Evolutionary conservation across 768 basidiomycete genomes (phyloP).

Genomic region (Leucosporidium creatinivorum): DNA sequence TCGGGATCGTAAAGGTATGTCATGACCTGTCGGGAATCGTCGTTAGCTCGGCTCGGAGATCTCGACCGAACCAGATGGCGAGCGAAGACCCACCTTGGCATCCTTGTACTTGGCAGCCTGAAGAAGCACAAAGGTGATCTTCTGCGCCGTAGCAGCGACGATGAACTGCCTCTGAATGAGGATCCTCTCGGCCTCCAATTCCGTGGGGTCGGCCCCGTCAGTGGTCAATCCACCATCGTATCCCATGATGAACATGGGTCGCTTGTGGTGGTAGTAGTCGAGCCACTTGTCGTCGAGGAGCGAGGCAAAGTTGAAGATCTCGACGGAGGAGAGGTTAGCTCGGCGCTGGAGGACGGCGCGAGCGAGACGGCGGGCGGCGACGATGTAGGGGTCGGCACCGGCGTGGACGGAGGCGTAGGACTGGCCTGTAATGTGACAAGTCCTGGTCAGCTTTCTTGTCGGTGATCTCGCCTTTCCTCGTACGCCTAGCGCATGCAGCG

Average conservation of each 20-base stretch:
- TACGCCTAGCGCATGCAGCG: neutral
- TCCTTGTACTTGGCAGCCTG: slow-evolving; percentile 56
- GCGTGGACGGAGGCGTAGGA: slow-evolving; percentile 47
- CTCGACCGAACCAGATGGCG: neutral
- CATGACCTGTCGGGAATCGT: slow-evolving; percentile 47
- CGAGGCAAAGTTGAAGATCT: slow-evolving; percentile 49
- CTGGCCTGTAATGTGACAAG: slow-evolving; percentile 42
- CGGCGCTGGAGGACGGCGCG: slow-evolving; percentile 52
- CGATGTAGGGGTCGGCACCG: slow-evolving; percentile 42
- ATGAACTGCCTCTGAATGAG: slow-evolving; percentile 52
- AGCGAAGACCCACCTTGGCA: slow-evolving; percentile 49
- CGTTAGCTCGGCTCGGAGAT: neutral
- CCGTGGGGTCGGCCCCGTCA: slow-evolving; percentile 16
- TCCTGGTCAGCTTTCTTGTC: neutral
- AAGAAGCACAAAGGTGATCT: slow-evolving; percentile 50
- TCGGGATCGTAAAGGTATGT: slow-evolving; percentile 51
- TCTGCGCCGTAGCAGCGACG: slow-evolving; percentile 32
- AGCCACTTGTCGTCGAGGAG: slow-evolving; percentile 51
- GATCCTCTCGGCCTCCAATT: slow-evolving; percentile 37
- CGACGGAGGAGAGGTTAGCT: slow-evolving; percentile 44
- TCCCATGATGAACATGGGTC: slow-evolving; percentile 61
- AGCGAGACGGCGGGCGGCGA: slow-evolving; percentile 51
- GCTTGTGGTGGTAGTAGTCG: slow-evolving; percentile 45
- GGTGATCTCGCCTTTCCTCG: neutral
- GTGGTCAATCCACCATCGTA: slow-evolving; percentile 50